These are phyloP conservation scores for Ligustrum vulgare DNA, from an alignment of 257 asterid species.

Conservation along the genomic window DNA sequence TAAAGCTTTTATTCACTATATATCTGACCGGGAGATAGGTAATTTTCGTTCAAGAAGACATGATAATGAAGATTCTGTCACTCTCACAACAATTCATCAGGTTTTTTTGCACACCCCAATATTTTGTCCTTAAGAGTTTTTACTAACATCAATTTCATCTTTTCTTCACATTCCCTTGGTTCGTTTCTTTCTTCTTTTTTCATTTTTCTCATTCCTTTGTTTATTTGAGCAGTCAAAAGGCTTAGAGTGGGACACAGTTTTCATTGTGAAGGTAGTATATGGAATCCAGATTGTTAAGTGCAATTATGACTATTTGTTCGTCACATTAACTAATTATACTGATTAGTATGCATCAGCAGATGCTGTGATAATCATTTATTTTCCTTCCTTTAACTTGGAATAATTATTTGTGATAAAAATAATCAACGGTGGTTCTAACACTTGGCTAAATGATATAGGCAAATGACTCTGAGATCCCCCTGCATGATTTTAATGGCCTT, in stretches of 20 bases:
- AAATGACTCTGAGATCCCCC: constrained; percentile 91
- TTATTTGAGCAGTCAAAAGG: constrained; percentile 78
- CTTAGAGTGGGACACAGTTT: constrained; percentile 98
- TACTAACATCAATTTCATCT: constrained; percentile 14
- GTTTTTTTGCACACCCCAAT: constrained; percentile 38
- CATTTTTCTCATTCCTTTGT: constrained; percentile 14
- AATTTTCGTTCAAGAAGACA: constrained; percentile 78
- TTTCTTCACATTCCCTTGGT: constrained; percentile 15
- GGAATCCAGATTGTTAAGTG: constrained; percentile 17
- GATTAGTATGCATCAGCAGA: background rate
- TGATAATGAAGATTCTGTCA: constrained; percentile 81
- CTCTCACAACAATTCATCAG: constrained; percentile 98
- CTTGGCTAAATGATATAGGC: constrained; percentile 53
- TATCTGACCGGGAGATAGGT: constrained; percentile 79
- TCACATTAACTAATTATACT: constrained; percentile 1
- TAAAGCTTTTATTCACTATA: constrained; percentile 73
- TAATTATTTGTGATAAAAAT: constrained; percentile 15
- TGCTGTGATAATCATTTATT: constrained; percentile 20
- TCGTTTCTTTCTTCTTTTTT: background rate
- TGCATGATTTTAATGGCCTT: constrained; percentile 78
- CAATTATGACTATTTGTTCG: constrained; percentile 1
- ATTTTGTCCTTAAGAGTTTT: constrained; percentile 14
- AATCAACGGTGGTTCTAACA: constrained; percentile 22
- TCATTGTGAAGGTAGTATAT: constrained; percentile 82
- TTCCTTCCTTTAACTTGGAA: constrained; percentile 14